Base-by-base conservation (phyloP, 495 filamentous ascomycete species). In the Annulohypoxylon stygium region DNA sequence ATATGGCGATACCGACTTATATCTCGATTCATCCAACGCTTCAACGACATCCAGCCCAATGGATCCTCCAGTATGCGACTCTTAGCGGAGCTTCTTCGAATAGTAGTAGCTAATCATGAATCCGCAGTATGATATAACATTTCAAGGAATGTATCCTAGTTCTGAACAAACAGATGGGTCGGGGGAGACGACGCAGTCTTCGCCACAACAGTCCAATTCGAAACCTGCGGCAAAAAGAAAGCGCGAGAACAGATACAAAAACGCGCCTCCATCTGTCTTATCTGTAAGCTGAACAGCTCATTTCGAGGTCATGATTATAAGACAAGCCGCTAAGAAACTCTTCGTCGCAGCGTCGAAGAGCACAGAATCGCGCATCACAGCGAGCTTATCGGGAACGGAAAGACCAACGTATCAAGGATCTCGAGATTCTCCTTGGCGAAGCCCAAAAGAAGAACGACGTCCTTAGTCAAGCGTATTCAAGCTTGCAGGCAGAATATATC, bases 311-410 rank as follows among this genome's bases (percentile, higher is more conserved):
- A 6, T 67, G 5, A 30, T 23, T 36, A 41, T 33, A 23, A 54
- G 37, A 37, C 45, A 18, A 43, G 12, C 51, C 54, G 65, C 78
- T 80, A 69, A 82, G 61, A 50, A 18, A 9, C 36, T 8, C 33
- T 69, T 23, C 30, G 36, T 50, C 58, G 37, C 75, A 89, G 87
- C 81, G 87, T 14, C 84, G 87, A 62, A 82, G 87, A 71, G 87
- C 86, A 18, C 87, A 89, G 75, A 89, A 89, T 70, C 83, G 87
- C 50, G 86, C 85, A 65, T 88, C 87, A 3, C 93, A 96, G 79
- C 85, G 92, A 75, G 92, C 92, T 33, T 96, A 95, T 73, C 91
- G 93, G 53, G 92, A 95, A 80, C 88, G 93, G 65, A 96, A 96
- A 79, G 93, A 96, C 75, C 88, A 92, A 47, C 90, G 92, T 67